phyloP scores from a whole-genome alignment of 257 asterid genomes.

The Paulownia fortunei region DNA sequence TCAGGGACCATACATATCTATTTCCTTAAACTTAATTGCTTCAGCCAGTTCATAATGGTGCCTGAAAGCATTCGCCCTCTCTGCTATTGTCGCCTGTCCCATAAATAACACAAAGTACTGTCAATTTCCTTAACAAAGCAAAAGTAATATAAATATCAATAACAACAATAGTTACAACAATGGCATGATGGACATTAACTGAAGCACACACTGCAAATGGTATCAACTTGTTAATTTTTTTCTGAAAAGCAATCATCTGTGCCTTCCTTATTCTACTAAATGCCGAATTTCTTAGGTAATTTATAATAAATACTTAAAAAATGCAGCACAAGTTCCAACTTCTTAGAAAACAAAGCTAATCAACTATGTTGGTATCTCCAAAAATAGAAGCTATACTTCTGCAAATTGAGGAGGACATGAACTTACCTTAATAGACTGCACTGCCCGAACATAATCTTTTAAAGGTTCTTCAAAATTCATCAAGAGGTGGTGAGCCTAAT shows the following conservation, averaged over 20 bases:
- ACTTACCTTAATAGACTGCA: slow-evolving; percentile 93
- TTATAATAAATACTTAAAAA: not conserved
- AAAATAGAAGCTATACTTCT: not conserved
- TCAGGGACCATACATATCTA: slow-evolving; percentile 78
- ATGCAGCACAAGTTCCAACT: not conserved
- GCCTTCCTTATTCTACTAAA: not conserved
- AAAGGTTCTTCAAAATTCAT: slow-evolving; percentile 98
- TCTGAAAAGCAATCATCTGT: not conserved
- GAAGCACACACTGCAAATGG: slow-evolving; percentile 15
- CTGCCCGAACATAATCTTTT: slow-evolving; percentile 95
- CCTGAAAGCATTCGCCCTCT: slow-evolving; percentile 88
- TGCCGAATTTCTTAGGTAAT: not conserved
- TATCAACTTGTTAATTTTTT: not conserved
- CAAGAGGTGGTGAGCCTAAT: slow-evolving; percentile 91
- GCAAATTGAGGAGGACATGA: slow-evolving; percentile 22
- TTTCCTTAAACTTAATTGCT: slow-evolving; percentile 95
- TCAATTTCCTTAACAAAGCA: slow-evolving; percentile 22
- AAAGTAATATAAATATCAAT: slow-evolving; percentile 18
- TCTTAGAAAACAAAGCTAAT: slow-evolving; percentile 4
- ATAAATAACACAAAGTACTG: slow-evolving; percentile 28
- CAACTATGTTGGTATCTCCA: not conserved
- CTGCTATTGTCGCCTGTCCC: slow-evolving; percentile 84
- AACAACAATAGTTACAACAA: not conserved
- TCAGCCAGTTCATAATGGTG: slow-evolving; percentile 89
- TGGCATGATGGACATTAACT: slow-evolving; percentile 2